phyloP scores from a whole-genome alignment of 306 rosid species.

The Arachis hypogaea region DNA sequence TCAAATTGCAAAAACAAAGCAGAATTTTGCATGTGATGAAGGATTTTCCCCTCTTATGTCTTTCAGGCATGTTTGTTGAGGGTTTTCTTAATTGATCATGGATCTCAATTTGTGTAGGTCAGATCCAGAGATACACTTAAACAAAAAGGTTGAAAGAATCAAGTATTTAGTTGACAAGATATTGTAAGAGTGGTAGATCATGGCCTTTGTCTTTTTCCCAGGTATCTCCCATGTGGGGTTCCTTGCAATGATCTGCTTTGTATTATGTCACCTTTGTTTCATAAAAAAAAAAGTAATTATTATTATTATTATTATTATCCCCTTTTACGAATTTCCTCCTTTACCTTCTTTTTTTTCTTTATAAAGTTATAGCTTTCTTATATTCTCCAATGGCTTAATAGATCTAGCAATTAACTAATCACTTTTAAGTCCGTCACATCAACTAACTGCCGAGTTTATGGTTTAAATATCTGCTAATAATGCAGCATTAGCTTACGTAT shows the following conservation, averaged over 20 bases:
- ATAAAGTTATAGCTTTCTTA: slow-evolving; percentile 14
- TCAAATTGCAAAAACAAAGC: no score
- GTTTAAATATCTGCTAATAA: slow-evolving; percentile 28
- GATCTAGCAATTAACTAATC: slow-evolving; percentile 28
- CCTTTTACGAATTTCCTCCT: slow-evolving; percentile 35
- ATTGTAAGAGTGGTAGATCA: slow-evolving; percentile 76
- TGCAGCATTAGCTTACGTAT: slow-evolving; percentile 23
- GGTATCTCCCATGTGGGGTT: slow-evolving; percentile 61
- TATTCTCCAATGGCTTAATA: slow-evolving; percentile 20
- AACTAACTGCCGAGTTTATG: slow-evolving; percentile 24
- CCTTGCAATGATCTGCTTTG: slow-evolving; percentile 74
- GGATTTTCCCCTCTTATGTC: not conserved
- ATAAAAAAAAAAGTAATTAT: slow-evolving; percentile 49
- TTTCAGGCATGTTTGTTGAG: not conserved
- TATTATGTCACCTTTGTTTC: slow-evolving; percentile 69
- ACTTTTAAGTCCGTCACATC: slow-evolving; percentile 8
- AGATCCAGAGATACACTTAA: slow-evolving; percentile 42
- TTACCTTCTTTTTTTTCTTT: slow-evolving; percentile 17
- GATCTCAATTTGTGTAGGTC: slow-evolving; percentile 53
- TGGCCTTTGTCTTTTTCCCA: slow-evolving; percentile 50
- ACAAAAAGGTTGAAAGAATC: slow-evolving; percentile 53
- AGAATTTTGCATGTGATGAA: not conserved
- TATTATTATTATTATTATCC: slow-evolving; percentile 46
- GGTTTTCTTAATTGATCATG: slow-evolving; percentile 29
- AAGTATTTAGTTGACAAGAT: slow-evolving; percentile 61